phyloP scores from a whole-genome alignment of 108 stramenopile genomes.

The Fragilaria radians region DNA sequence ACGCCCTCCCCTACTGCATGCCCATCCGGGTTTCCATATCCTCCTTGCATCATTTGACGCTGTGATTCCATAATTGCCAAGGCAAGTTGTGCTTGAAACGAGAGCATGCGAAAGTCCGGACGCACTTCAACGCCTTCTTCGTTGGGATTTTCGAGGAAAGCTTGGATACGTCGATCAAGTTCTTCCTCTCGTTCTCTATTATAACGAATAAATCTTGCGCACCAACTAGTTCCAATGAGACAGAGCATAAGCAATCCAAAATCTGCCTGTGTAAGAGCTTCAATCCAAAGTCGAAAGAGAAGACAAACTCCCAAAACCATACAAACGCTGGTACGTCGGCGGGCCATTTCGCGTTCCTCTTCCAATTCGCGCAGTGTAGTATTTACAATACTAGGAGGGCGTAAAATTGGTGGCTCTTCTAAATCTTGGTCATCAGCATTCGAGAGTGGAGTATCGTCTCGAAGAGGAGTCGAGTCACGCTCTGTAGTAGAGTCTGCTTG shows the following conservation, averaged over 20 bases:
- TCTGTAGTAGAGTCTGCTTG: not conserved
- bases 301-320: slow-evolving; percentile 57
- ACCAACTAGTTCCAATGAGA: slow-evolving; percentile 64
- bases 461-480: not conserved
- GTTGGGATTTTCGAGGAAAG: slow-evolving; percentile 22
- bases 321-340: slow-evolving; percentile 60
- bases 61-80: slow-evolving; percentile 84
- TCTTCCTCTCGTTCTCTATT: slow-evolving; percentile 70
- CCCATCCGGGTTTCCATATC: slow-evolving; percentile 63
- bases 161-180: slow-evolving; percentile 49
- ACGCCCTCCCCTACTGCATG: slow-evolving; percentile 42
- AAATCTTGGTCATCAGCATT: not conserved
- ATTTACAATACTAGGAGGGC: not conserved
- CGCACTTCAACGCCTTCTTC: slow-evolving; percentile 9
- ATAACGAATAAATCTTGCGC: slow-evolving; percentile 51
- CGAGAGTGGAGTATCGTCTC: not conserved
- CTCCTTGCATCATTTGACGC: slow-evolving; percentile 82
- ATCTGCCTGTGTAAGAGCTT: slow-evolving; percentile 58
- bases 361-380: slow-evolving; percentile 40
- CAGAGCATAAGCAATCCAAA: slow-evolving; percentile 51
- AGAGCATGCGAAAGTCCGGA: slow-evolving; percentile 55
- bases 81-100: slow-evolving; percentile 89
- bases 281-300: slow-evolving; percentile 76
- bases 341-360: slow-evolving; percentile 58
- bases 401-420: not conserved